Base-by-base conservation (phyloP, 2,329 filamentous ascomycete genomes). In the Fusarium equiseti region DNA sequence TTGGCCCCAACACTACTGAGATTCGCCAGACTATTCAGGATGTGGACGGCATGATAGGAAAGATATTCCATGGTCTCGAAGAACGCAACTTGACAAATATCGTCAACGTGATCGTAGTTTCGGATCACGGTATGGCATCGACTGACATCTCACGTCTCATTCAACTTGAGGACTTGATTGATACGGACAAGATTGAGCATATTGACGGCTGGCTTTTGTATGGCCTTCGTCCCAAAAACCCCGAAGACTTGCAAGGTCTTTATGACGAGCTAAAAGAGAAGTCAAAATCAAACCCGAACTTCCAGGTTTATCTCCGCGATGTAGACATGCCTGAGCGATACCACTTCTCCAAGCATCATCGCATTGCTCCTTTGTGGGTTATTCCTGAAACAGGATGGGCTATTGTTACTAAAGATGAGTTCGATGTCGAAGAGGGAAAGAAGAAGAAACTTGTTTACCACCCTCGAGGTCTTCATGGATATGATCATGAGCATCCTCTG, bases 121-220 rank as follows among this genome's bases (percentile, higher is more conserved):
- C 94, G 1, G 96, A 99, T 78, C 96, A 99, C 78, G 96, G 96
- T 53, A 99, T 99, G 96, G 96, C 96, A 2, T 97, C 94, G 0
- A 98, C 96, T 0, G 92, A 95, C 64, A 89, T 88, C 0, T 86
- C 90, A 20, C 88, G 96, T 13, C 84, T 98, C 48, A 87, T 98
- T 27, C 96, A 98, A 80, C 85, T 98, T 4, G 96, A 99, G 70
- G 94, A 98, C 76, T 82, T 98, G 6, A 85, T 98, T 49, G 93
- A 98, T 77, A 86, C 92, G 8, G 83, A 82, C 51, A 87, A 94
- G 73, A 90, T 98, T 46, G 91, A 92, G 63, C 94, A 96, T 77
- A 91, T 90, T 27, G 96, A 99, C 73, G 96, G 96, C 58, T 99
- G 96, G 96, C 96, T 96, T 1, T 85, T 98, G 4, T 94, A 94